A percentile compares a stretch with the other conserved stretches of the same genome.
phyloP scores from a whole-genome alignment of 2,329 filamentous ascomycete species.

The Aspergillus quadrilineatus region DNA sequence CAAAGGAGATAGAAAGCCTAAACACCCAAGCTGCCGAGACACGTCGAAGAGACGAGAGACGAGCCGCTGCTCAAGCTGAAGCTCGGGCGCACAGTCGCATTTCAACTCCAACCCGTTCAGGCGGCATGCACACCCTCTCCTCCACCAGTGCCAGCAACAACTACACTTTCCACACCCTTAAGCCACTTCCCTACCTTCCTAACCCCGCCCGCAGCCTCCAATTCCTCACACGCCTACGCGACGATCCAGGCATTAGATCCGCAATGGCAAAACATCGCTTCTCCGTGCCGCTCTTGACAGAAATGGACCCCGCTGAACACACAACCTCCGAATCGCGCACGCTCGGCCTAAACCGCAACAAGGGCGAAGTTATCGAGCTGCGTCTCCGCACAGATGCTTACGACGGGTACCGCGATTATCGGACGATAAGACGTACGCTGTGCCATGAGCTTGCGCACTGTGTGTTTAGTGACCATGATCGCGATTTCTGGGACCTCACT shows the following conservation, averaged over 20 bases:
- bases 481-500: constrained; percentile 85
- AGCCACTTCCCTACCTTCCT: constrained; percentile 74
- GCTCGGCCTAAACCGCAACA: constrained; percentile 82
- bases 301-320: constrained; percentile 88
- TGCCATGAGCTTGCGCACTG: constrained; percentile 97
- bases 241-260: constrained; percentile 80
- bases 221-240: constrained; percentile 72
- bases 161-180: constrained; percentile 80
- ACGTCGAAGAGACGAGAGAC: constrained; percentile 30
- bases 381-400: constrained; percentile 88
- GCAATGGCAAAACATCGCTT: constrained; percentile 84
- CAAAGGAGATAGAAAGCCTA: constrained; percentile 43
- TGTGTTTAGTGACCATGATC: constrained; percentile 79
- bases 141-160: constrained; percentile 63
- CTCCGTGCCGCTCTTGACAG: constrained; percentile 79
- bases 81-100: constrained; percentile 18
- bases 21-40: constrained; percentile 36
- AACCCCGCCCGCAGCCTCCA: constrained; percentile 67
- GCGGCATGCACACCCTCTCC: constrained; percentile 31
- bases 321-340: constrained; percentile 80
- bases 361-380: constrained; percentile 86
- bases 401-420: constrained; percentile 91
- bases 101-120: background rate
- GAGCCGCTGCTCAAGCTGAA: constrained; percentile 27
- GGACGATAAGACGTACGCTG: constrained; percentile 83